Conservation (phyloP, 306 rosid genomes). For the Casuarina cunninghamiana region DNA sequence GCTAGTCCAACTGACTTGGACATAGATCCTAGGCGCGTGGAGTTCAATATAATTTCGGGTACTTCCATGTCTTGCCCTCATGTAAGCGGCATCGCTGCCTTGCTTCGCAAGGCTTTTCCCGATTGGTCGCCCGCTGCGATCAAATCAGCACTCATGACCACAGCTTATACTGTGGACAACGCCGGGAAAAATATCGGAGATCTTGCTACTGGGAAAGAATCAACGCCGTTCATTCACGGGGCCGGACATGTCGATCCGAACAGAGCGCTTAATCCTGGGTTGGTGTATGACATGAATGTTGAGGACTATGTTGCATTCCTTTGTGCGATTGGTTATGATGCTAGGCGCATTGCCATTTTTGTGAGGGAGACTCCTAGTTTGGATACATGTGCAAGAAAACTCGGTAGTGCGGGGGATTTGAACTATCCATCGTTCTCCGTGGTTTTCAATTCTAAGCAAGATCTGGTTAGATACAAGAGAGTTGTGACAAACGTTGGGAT, state of each 20-base stretch:
- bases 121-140: constrained; percentile 82
- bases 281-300: constrained; percentile 60
- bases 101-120: constrained; percentile 72
- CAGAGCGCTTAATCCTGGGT: constrained; percentile 73
- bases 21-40: constrained; percentile 79
- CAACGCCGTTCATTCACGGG: constrained; percentile 75
- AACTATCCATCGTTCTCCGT: constrained; percentile 86
- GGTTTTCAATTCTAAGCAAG: constrained; percentile 31
- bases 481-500: constrained; percentile 73
- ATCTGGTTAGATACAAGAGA: constrained; percentile 54
- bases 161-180: constrained; percentile 67
- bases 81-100: constrained; percentile 83
- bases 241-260: constrained; percentile 97
- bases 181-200: constrained; percentile 61
- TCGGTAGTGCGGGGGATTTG: constrained; percentile 65
- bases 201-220: constrained; percentile 65
- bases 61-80: constrained; percentile 98
- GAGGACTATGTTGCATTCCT: constrained; percentile 70
- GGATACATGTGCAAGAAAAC: constrained; percentile 38
- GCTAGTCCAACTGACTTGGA: constrained; percentile 71
- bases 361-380: constrained; percentile 41
- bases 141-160: constrained; percentile 80
- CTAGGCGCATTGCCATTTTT: constrained; percentile 53
- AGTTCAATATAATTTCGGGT: constrained; percentile 86
- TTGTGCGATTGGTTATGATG: constrained; percentile 78